Base-by-base conservation (phyloP, 2,329 filamentous ascomycete genomes). In the Conoideocrella luteorostrata region DNA sequence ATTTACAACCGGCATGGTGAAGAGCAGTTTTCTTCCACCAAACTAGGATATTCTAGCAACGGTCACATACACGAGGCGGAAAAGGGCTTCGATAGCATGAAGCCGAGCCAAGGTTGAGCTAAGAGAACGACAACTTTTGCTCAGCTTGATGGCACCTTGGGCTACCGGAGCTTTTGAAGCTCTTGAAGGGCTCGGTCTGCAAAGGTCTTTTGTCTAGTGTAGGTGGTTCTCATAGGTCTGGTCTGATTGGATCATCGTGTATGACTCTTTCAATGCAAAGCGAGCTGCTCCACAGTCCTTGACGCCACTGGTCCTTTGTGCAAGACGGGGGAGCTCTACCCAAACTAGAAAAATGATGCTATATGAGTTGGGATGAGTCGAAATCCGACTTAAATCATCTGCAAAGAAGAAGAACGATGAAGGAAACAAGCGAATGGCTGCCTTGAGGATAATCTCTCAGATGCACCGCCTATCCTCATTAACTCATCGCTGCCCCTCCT, bases 1-100 rank as follows among this genome's bases (percentile, higher is more conserved):
- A 51, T 80, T 85, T 54, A 98, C 88, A 53, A 96, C 83, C 52
- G 93, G 91, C 93, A 98, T 98, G 47, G 59, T 77, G 66, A 29
- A 24, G 7, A 10, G 20, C 4, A 15, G 17, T 24, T 10, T 35
- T 26, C 12, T 21, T 10, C 10, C 20, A 23, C n/a, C 28, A 12
- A 32, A 20, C 20, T 22, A 7, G 39, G 9, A n/a, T n/a, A n/a
- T n/a, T n/a, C n/a, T n/a, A n/a, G n/a, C n/a, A n/a, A n/a, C n/a
- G n/a, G n/a, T n/a, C n/a, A n/a, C n/a, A n/a, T n/a, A n/a, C n/a
- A n/a, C n/a, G n/a, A n/a, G n/a, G n/a, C n/a, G n/a, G n/a, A n/a
- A n/a, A n/a, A n/a, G n/a, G n/a, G n/a, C n/a, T n/a, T n/a, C n/a
- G n/a, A n/a, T n/a, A n/a, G n/a, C n/a, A n/a, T n/a, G n/a, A n/a